phyloP scores from a whole-genome alignment of 2,329 filamentous ascomycete genomes.

The Cladosporium austrohemisphaericum region DNA sequence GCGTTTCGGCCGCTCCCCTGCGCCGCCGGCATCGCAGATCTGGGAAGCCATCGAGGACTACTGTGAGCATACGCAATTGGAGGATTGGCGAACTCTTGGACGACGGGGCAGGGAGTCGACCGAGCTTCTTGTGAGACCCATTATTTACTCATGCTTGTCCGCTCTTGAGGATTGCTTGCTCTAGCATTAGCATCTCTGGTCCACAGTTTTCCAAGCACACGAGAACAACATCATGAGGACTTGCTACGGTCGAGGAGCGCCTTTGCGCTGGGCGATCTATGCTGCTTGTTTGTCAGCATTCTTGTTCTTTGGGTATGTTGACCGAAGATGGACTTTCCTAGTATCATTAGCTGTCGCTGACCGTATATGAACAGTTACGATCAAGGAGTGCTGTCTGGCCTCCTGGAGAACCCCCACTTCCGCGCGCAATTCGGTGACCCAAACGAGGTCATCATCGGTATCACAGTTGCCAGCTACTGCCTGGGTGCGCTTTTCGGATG shows the following conservation, averaged over 20 bases:
- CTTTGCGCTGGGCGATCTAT: slow-evolving; percentile 20
- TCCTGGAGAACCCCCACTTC: slow-evolving; percentile 23
- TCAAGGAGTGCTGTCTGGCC: slow-evolving; percentile 21
- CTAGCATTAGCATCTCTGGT: background rate
- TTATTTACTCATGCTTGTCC: slow-evolving; percentile 3
- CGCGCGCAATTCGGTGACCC: slow-evolving; percentile 22
- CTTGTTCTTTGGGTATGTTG: slow-evolving; percentile 21
- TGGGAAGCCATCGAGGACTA: slow-evolving; percentile 9
- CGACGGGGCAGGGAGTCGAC: background rate
- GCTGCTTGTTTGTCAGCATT: slow-evolving; percentile 21
- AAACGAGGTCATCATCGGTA: slow-evolving; percentile 22
- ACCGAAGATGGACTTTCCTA: background rate
- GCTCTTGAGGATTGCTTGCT: background rate
- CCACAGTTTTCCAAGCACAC: background rate
- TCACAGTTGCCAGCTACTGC: slow-evolving; percentile 37
- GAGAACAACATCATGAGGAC: slow-evolving; percentile 7
- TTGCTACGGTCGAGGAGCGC: slow-evolving; percentile 20
- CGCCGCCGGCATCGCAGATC: slow-evolving; percentile 12
- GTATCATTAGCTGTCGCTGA: background rate
- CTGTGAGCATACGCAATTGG: slow-evolving; percentile 1
- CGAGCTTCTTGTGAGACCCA: slow-evolving; percentile 1
- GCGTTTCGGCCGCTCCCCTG: background rate
- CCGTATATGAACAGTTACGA: slow-evolving; percentile 10
- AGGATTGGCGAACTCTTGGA: slow-evolving; percentile 3
- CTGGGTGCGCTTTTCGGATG: slow-evolving; percentile 35